A percentile compares a stretch with the other conserved stretches of the same genome.
These are phyloP conservation scores for Kernera saxatilis DNA, from an alignment of 345 rosid genomes.

Conservation along the genomic window DNA sequence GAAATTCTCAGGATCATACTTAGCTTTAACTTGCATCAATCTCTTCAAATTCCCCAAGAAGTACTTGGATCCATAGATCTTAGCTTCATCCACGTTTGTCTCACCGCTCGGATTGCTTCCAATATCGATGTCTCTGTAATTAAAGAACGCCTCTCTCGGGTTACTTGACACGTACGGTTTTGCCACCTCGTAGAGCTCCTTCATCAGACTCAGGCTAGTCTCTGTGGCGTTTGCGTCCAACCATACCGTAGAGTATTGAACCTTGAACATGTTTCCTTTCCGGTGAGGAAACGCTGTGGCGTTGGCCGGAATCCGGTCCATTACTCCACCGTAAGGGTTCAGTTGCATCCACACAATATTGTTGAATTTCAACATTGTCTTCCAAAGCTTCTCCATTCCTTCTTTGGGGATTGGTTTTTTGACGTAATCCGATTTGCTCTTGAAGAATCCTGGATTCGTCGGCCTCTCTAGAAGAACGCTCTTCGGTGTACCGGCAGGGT, in stretches of 20 bases:
- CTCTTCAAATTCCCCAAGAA: conserved; percentile 29
- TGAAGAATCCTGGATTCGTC: conserved; percentile 24
- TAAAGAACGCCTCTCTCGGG: conserved; percentile 36
- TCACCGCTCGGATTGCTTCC: conserved; percentile 5
- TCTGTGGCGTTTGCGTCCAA: background rate
- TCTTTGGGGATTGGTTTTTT: conserved; percentile 23
- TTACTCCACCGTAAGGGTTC: conserved; percentile 50
- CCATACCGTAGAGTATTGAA: conserved; percentile 35
- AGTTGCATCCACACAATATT: conserved; percentile 22
- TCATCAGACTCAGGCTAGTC: conserved; percentile 24
- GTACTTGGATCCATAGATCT: conserved; percentile 34
- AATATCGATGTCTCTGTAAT: conserved; percentile 29
- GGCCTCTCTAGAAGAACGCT: conserved; percentile 29
- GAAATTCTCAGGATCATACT: conserved; percentile 35
- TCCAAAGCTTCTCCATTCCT: conserved; percentile 30
- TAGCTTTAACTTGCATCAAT: conserved; percentile 30
- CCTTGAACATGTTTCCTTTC: conserved; percentile 38
- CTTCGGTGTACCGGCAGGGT: conserved; percentile 24
- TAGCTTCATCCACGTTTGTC: conserved; percentile 16
- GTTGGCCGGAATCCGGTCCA: conserved; percentile 37
- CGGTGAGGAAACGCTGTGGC: conserved; percentile 50
- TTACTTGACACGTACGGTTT: conserved; percentile 39
- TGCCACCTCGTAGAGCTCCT: conserved; percentile 31
- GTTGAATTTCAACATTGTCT: conserved; percentile 22
- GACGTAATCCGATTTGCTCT: conserved; percentile 39